Evolutionary conservation across 2,329 filamentous ascomycete species (phyloP).

Genomic region (Sclerotinia sclerotiorum): DNA sequence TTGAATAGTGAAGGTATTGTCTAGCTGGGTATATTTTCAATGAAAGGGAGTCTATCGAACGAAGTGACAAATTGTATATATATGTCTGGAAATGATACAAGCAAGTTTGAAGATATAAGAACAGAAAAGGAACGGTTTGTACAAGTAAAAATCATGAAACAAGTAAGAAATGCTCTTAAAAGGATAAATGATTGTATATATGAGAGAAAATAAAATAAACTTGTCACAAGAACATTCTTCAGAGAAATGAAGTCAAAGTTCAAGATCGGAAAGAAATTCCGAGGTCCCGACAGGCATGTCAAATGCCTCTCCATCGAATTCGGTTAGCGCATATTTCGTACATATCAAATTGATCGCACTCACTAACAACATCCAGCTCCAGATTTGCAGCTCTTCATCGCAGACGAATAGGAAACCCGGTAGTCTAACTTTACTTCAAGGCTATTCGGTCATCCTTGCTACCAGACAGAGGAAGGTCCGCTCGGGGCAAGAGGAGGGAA

Average conservation of each 20-base stretch:
- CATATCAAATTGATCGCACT: slow-evolving; percentile 1
- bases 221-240: not conserved
- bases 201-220: not conserved
- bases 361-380: not conserved
- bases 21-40: not conserved
- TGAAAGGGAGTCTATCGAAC: not conserved
- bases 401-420: not conserved
- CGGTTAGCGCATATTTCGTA: not conserved
- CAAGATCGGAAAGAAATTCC: not conserved
- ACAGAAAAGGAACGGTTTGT: not conserved
- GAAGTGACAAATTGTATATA: not conserved
- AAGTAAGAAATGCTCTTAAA: not conserved
- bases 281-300: not conserved
- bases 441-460: slow-evolving; percentile 31
- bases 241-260: slow-evolving; percentile 3
- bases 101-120: not conserved
- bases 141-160: not conserved
- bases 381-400: not conserved
- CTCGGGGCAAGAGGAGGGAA: slow-evolving; percentile 34
- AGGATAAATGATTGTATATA: slow-evolving; percentile 4
- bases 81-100: not conserved
- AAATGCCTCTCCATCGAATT: slow-evolving; percentile 8
- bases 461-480: slow-evolving; percentile 38
- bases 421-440: not conserved
- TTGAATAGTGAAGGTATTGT: not conserved